Evolutionary conservation across 371 early-diverging fungal species (phyloP).

Genomic region (Vairimorpha ceranae): DNA sequence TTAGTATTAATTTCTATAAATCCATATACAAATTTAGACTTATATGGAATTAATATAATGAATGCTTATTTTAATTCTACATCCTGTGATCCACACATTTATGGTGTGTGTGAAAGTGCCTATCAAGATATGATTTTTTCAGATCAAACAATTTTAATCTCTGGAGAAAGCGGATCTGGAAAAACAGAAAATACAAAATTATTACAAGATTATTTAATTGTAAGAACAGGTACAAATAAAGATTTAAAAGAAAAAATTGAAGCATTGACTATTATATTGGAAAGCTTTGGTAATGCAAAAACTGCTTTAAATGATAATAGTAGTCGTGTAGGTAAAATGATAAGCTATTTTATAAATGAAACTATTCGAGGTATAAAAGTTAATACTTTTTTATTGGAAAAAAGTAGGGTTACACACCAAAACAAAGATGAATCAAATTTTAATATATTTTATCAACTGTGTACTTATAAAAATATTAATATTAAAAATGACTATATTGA

Average conservation of each 20-base stretch:
- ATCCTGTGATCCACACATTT: conserved; percentile 51
- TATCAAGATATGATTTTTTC: conserved; percentile 16
- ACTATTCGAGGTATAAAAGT: conserved; percentile 74
- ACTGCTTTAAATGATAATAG: conserved; percentile 69
- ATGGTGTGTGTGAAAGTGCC: conserved; percentile 43
- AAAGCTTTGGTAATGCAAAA: conserved; percentile 71
- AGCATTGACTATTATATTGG: conserved; percentile 63
- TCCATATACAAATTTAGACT: conserved; percentile 50
- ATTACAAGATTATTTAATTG: conserved; percentile 56
- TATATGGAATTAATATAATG: conserved; percentile 10
- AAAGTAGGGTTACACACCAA: conserved; percentile 67
- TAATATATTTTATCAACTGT: conserved; percentile 72
- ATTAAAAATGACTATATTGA: conserved; percentile 49
- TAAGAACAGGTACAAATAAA: conserved; percentile 4
- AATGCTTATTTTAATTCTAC: conserved; percentile 5
- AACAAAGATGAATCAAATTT: conserved; percentile 72
- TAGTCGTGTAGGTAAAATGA: conserved; percentile 72
- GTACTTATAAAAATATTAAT: conserved; percentile 24
- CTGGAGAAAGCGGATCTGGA: conserved; percentile 62
- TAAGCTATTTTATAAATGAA: conserved; percentile 77
- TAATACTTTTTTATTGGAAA: conserved; percentile 76
- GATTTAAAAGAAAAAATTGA: conserved; percentile 15
- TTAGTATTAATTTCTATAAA: conserved; percentile 59
- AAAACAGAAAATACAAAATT: conserved; percentile 62
- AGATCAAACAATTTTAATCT: conserved; percentile 59